These are phyloP conservation scores for Huntiella moniliformis DNA, from an alignment of 2,329 filamentous ascomycete species.

Conservation along the genomic window DNA sequence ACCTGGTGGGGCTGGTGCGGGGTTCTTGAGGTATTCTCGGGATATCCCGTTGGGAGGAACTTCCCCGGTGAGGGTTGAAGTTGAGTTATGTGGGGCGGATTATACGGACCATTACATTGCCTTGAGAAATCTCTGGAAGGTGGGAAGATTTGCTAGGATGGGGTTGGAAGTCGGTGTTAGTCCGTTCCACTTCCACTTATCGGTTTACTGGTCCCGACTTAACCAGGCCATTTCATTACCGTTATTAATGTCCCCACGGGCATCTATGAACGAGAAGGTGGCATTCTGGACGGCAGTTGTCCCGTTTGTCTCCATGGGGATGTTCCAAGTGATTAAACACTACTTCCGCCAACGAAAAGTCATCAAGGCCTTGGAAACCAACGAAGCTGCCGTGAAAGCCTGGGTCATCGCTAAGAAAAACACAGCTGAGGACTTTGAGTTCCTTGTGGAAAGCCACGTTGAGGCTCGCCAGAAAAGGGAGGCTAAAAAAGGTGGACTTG, in stretches of 20 bases:
- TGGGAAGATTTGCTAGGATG: constrained; percentile 23
- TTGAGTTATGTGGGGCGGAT: constrained; percentile 23
- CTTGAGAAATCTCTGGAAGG: constrained; percentile 24
- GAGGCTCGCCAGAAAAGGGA: constrained; percentile 22
- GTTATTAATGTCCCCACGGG: constrained; percentile 14
- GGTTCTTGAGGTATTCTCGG: constrained; percentile 21
- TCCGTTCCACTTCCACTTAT: constrained; percentile 24
- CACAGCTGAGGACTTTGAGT: constrained; percentile 27
- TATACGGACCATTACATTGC: constrained; percentile 22
- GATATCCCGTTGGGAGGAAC: constrained; percentile 18
- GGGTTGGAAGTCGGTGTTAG: constrained; percentile 28
- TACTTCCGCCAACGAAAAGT: constrained; percentile 19
- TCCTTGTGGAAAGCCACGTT: constrained; percentile 24
- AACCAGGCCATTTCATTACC: constrained; percentile 17
- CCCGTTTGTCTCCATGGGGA: constrained; percentile 24
- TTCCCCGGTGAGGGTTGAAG: constrained; percentile 21
- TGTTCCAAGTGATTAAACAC: constrained; percentile 15
- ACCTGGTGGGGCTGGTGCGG: constrained; percentile 16
- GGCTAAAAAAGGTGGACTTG: constrained; percentile 21
- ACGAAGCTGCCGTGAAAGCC: background rate
- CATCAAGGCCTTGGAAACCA: constrained; percentile 9
- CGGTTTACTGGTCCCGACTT: constrained; percentile 28
- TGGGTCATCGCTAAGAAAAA: constrained; percentile 20
- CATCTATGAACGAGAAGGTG: constrained; percentile 16
- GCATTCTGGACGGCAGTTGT: constrained; percentile 23